Evolutionary conservation across 805 yeast species (phyloP), one percentile per base, ranked within the genome.

Genomic region (Naumovozyma dairenensis): DNA sequence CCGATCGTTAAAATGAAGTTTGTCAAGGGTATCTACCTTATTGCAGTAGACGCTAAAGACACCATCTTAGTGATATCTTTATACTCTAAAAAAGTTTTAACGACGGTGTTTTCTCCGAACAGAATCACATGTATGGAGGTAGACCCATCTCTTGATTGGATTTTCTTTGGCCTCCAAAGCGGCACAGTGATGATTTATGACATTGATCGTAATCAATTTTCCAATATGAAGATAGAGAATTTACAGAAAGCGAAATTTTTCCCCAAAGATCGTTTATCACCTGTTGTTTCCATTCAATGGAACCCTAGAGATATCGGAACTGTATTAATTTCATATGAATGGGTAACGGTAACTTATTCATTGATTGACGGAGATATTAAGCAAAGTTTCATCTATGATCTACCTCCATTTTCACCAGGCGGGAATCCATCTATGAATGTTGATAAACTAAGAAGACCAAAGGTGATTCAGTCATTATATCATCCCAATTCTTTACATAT

Each of bases 401-500:
- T 84, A 6, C 74, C 80, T 0, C 67, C 77, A 25, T 80, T 75
- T 6, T 78, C 84, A 0, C 77, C 80, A 12, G 94, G 93, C 5
- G 86, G 83, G 12, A 78, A 74, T 29, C 65, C 64, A 22, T 35
- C 51, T 1, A 36, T 34, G 3, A 24, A 42, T 4, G 40, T 55
- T 3, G 45, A 48, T 15, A 47, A 55, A 2, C 27, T 48, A 0
- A 51, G 77, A 32, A 46, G 39, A n/a, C 77, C 77, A 2, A 53
- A 49, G 16, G 45, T 67, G 0, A 37, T 60, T 1, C 60, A 76
- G 32, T 77, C 94, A 0, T 63, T 73, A 21, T 92, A 83, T 73
- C 96, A 89, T 56, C 98, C 99, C 2, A 85, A 85, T 51, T 96
- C 97, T 0, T 68, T 86, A 29, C 94, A 87, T 51, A 60, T 84